phyloP scores from a whole-genome alignment of 129 eudicot genomes.

The Erigeron canadensis region DNA sequence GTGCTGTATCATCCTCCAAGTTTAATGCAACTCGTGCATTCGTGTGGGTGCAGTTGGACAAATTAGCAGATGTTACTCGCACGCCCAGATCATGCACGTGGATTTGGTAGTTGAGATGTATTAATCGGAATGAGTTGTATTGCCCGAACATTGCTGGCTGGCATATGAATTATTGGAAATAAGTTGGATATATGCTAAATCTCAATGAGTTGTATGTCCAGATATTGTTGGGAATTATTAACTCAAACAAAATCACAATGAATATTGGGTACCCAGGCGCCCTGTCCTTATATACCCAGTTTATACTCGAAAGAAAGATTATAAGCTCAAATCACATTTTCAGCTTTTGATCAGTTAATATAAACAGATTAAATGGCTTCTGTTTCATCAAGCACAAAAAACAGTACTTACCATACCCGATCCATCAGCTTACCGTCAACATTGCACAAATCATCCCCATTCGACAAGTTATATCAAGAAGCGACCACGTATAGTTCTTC shows the following conservation, averaged over 20 bases:
- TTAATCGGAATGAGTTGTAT: neutral
- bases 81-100: neutral
- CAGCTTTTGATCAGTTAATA: neutral
- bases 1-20: neutral
- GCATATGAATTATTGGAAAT: neutral
- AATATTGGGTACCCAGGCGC: too few species aligned
- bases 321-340: conserved; percentile 1
- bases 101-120: neutral
- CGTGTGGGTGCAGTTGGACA: neutral
- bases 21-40: neutral
- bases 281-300: neutral
- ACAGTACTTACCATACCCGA: conserved; percentile 14
- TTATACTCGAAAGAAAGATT: neutral
- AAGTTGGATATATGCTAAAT: neutral
- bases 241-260: too few species aligned
- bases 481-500: neutral
- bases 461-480: conserved; percentile 10
- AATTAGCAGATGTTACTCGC: neutral
- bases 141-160: neutral
- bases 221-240: neutral
- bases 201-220: neutral
- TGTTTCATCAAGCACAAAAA: conserved; percentile 12
- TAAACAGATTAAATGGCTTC: conserved; percentile 6
- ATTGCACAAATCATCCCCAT: conserved; percentile 11
- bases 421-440: conserved; percentile 26